Base-by-base conservation (phyloP, 768 basidiomycete genomes). In the Suillus occidentalis region DNA sequence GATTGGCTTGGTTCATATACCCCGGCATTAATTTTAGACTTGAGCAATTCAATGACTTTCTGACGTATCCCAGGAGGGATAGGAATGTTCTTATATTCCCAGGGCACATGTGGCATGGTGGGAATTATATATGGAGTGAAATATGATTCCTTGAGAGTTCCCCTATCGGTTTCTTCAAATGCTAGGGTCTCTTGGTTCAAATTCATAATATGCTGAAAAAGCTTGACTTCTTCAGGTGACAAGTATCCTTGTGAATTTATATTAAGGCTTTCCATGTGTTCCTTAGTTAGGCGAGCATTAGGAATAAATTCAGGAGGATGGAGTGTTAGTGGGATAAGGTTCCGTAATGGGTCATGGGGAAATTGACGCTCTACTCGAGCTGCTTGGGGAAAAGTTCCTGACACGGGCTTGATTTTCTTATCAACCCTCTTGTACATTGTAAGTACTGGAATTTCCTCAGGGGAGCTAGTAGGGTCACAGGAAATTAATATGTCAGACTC, bases 1-100 rank as follows among this genome's bases (percentile, higher is more conserved):
- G 73, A 74, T 49, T 80, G 72, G 0, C 74, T 77, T 0, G 71
- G 75, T 69, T 84, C 77, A 60, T 81, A 82, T 0, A 81, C 76
- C 3, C 82, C 79, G 0, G 79, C 69, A 0, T 63, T 70, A n/a
- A 82, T 73, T 75, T 62, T n/a, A n/a, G n/a, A n/a, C n/a, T n/a
- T n/a, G n/a, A n/a, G n/a, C n/a, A n/a, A n/a, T n/a, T n/a, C n/a
- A n/a, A n/a, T n/a, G n/a, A n/a, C n/a, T n/a, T n/a, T n/a, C 0
- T 69, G 45, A 42, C 65, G 67, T 10, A 74, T 71, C 1, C 72
- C 72, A 16, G 72, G 73, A 12, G 72, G 74, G 4, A 79, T 77
- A 0, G 73, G 76, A 20, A 74, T 74, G 22, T 77, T 74, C 7
- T 65, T 60, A 1, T 69, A 18, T 6, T 72, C 66, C 73, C 76